Percentiles rank a stretch among this genome's conserved stretches.
These are phyloP conservation scores for Claviceps sp. DNA, from an alignment of 2,329 filamentous ascomycete genomes.

Conservation along the genomic window DNA sequence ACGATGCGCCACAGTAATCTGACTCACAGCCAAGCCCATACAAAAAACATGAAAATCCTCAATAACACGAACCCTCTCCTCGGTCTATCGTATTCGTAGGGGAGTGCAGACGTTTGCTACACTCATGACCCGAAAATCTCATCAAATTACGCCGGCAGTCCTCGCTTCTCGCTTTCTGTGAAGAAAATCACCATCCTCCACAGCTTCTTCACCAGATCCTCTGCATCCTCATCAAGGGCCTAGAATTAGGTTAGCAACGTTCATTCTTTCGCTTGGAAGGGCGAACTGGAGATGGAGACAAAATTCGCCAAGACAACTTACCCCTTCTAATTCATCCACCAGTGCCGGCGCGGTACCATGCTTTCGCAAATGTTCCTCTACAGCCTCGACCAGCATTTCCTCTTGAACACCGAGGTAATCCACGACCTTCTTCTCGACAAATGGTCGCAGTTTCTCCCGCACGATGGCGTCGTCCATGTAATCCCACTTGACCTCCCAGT, in stretches of 20 bases:
- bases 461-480: conserved; percentile 72
- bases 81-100: not conserved
- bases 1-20: not conserved
- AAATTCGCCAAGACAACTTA: conserved; percentile 31
- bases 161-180: conserved; percentile 84
- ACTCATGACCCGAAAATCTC: not conserved
- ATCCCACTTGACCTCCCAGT: conserved; percentile 89
- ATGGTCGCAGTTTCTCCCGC: conserved; percentile 76
- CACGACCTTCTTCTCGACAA: conserved; percentile 96
- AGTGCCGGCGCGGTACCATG: conserved; percentile 64
- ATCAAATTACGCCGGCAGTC: conserved; percentile 40
- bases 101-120: not conserved
- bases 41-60: not conserved
- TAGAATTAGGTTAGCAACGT: conserved; percentile 24
- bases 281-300: not conserved
- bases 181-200: conserved; percentile 99
- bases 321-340: conserved; percentile 73
- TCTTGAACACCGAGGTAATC: conserved; percentile 95
- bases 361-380: conserved; percentile 73
- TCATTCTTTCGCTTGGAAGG: not conserved
- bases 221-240: conserved; percentile 88
- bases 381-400: conserved; percentile 84
- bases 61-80: not conserved
- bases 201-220: conserved; percentile 86
- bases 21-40: not conserved